Evolutionary conservation across 2,329 filamentous ascomycete species (phyloP).

Genomic region (Fusarium scirpi): DNA sequence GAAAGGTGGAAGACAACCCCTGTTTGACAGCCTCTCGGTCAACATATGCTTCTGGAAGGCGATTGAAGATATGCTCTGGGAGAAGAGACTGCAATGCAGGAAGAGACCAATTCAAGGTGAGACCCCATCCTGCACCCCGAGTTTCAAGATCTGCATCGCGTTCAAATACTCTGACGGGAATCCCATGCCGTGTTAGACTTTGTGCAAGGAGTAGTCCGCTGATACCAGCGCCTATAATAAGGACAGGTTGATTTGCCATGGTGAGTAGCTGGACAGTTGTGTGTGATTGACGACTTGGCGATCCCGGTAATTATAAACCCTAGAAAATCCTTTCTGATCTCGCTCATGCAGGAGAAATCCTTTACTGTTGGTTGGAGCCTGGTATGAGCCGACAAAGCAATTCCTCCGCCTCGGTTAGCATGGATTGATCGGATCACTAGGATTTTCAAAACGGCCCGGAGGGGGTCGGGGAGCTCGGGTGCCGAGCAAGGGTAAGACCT

Average conservation of each 20-base stretch:
- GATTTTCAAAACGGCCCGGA: not conserved
- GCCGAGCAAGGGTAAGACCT: slow-evolving; percentile 3
- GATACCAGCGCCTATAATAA: slow-evolving; percentile 55
- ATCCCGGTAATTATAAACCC: not conserved
- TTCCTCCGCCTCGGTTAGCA: not conserved
- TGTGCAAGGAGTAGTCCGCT: slow-evolving; percentile 55
- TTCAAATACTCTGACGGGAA: slow-evolving; percentile 65
- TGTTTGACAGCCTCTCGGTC: slow-evolving; percentile 62
- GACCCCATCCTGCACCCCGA: slow-evolving; percentile 69
- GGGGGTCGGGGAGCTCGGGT: not conserved
- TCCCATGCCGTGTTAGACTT: slow-evolving; percentile 46
- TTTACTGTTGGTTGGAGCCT: not conserved
- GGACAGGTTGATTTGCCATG: slow-evolving; percentile 42
- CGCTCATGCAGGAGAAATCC: not conserved
- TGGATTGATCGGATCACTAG: not conserved
- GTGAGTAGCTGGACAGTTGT: not conserved
- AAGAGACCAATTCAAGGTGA: slow-evolving; percentile 73
- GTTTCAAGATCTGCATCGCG: slow-evolving; percentile 61
- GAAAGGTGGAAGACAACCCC: slow-evolving; percentile 62
- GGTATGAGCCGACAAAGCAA: not conserved
- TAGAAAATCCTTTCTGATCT: not conserved
- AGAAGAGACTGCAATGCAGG: slow-evolving; percentile 64
- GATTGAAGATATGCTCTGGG: slow-evolving; percentile 58
- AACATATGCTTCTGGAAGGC: slow-evolving; percentile 65
- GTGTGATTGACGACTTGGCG: not conserved